Conservation (phyloP, 2,329 filamentous ascomycete genomes). For the Aspergillus phoenicis region DNA sequence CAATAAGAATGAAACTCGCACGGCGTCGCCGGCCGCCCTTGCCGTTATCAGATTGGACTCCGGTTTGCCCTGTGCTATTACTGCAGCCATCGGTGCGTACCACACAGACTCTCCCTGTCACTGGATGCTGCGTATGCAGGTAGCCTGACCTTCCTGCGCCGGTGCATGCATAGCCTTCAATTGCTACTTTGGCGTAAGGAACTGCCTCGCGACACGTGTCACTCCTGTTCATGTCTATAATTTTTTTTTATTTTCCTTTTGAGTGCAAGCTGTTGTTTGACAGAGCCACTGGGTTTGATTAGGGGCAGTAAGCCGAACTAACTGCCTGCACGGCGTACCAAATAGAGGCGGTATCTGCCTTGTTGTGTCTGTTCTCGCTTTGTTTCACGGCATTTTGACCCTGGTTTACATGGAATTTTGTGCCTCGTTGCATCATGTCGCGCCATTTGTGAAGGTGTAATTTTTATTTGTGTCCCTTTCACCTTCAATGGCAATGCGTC, state of each 20-base stretch:
- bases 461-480: neutral
- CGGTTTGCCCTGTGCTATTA: constrained; percentile 7
- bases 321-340: neutral
- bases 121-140: neutral
- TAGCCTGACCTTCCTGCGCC: neutral
- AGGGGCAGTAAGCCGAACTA: neutral
- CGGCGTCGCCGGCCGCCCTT: neutral
- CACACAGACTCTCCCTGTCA: neutral
- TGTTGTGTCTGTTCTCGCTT: neutral
- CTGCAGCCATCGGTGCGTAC: neutral
- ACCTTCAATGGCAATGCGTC: neutral
- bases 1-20: neutral
- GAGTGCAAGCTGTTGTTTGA: neutral
- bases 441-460: too few relatives aligned
- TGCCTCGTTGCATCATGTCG: too few relatives aligned
- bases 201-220: constrained; percentile 11
- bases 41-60: constrained; percentile 7
- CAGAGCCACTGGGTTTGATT: neutral
- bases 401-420: too few relatives aligned
- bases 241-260: neutral
- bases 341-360: neutral
- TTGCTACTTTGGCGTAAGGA: neutral
- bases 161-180: constrained; percentile 1
- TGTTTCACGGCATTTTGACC: too few relatives aligned
- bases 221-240: neutral